Percentiles rank a stretch among this genome's conserved stretches.
These are phyloP conservation scores for Penicillium sp. DNA, from an alignment of 2,329 filamentous ascomycete species.

Conservation along the genomic window DNA sequence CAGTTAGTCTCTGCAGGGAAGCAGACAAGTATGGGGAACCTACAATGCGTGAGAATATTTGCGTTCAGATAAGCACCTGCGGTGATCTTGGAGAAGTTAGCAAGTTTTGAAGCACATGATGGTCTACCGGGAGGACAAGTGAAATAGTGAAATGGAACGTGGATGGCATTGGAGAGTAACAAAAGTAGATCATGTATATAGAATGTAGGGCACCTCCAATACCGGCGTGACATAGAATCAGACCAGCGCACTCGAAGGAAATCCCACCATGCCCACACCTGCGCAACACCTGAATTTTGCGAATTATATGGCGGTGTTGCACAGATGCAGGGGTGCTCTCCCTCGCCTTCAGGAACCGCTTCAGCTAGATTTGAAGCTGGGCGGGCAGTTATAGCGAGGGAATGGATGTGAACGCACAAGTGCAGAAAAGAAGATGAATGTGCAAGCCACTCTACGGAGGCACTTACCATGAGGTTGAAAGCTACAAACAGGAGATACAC, in stretches of 20 bases:
- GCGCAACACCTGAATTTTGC: constrained; percentile 56
- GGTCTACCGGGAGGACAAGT: constrained; percentile 22
- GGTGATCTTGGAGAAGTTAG: constrained; percentile 36
- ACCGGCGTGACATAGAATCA: constrained; percentile 56
- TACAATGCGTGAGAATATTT: constrained; percentile 39
- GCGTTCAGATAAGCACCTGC: constrained; percentile 39
- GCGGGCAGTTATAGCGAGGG: constrained; percentile 76
- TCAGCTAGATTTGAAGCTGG: constrained; percentile 66
- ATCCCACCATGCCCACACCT: constrained; percentile 72
- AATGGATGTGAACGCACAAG: constrained; percentile 18
- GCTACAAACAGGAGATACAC: constrained; percentile 74
- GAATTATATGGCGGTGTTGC: constrained; percentile 56
- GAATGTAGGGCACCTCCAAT: constrained; percentile 65
- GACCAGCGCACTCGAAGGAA: constrained; percentile 62
- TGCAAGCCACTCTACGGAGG: constrained; percentile 16
- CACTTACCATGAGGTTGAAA: constrained; percentile 72
- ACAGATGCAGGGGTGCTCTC: constrained; percentile 68
- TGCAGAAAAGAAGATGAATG: constrained; percentile 11
- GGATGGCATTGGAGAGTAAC: constrained; percentile 25
- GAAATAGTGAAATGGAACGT: constrained; percentile 15
- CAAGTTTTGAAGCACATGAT: constrained; percentile 26
- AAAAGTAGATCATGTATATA: constrained; percentile 26
- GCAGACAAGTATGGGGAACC: constrained; percentile 16
- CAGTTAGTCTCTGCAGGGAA: constrained; percentile 36
- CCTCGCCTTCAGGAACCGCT: constrained; percentile 80